These are phyloP conservation scores for Rhododendron williamsianum DNA, from an alignment of 148 eudicot species.

Conservation along the genomic window DNA sequence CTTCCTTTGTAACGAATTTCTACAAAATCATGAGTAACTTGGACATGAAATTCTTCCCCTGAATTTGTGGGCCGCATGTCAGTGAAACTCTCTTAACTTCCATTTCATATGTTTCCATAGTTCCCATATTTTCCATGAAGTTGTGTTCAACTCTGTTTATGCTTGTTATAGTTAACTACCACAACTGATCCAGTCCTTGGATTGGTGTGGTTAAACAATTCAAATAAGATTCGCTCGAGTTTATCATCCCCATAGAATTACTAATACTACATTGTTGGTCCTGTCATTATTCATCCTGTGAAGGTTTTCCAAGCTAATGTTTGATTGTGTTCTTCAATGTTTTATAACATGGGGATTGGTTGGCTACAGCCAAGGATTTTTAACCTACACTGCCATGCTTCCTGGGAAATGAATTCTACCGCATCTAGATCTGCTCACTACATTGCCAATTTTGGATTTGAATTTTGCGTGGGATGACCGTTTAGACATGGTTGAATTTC, in stretches of 20 bases:
- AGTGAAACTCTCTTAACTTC: background rate
- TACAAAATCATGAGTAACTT: background rate
- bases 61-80: background rate
- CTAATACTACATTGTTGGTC: background rate
- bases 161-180: background rate
- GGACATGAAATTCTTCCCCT: background rate
- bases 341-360: background rate
- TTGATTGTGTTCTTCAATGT: background rate
- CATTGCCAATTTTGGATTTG: background rate
- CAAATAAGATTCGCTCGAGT: background rate
- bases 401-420: background rate
- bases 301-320: background rate
- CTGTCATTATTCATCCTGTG: background rate
- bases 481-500: background rate
- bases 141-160: background rate
- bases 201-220: background rate
- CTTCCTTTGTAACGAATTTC: background rate
- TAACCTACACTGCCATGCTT: background rate
- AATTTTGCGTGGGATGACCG: background rate
- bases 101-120: background rate
- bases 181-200: background rate
- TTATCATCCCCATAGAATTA: background rate
- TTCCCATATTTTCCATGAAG: background rate
- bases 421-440: background rate
- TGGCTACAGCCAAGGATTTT: background rate